These are phyloP conservation scores for Solanum sitiens DNA, from an alignment of 257 asterid species.

Conservation along the genomic window DNA sequence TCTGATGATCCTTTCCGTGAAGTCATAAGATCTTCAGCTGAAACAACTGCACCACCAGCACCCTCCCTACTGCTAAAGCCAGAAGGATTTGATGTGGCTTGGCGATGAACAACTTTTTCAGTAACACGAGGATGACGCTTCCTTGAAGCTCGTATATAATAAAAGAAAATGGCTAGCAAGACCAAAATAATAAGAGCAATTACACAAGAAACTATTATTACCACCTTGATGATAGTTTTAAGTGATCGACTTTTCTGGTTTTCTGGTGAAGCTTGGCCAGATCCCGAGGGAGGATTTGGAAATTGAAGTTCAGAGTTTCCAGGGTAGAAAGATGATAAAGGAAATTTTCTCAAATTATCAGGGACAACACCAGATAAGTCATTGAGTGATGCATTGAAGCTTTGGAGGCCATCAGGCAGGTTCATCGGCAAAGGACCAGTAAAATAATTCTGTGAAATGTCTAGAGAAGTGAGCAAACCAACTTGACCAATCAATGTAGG, in stretches of 20 bases:
- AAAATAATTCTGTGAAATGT: slow-evolving; percentile 62
- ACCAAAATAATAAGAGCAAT: slow-evolving; percentile 37
- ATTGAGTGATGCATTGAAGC: slow-evolving; percentile 77
- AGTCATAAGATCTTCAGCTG: slow-evolving; percentile 66
- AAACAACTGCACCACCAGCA: slow-evolving; percentile 44
- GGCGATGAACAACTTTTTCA: slow-evolving; percentile 33
- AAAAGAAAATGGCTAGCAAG: slow-evolving; percentile 43
- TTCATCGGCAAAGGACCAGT: slow-evolving; percentile 64
- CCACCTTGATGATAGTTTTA: slow-evolving; percentile 43
- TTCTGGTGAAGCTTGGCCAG: slow-evolving; percentile 25
- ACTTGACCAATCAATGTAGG: slow-evolving; percentile 47
- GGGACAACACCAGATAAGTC: slow-evolving; percentile 89
- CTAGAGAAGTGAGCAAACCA: slow-evolving; percentile 35
- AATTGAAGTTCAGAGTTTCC: slow-evolving; percentile 68
- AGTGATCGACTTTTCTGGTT: slow-evolving; percentile 15
- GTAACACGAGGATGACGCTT: slow-evolving; percentile 32
- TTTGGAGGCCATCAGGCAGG: slow-evolving; percentile 48
- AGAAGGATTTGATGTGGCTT: slow-evolving; percentile 48
- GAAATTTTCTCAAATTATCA: slow-evolving; percentile 72
- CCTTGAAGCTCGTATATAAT: slow-evolving; percentile 32
- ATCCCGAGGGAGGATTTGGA: slow-evolving; percentile 69
- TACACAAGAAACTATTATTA: slow-evolving; percentile 54
- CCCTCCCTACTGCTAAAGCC: slow-evolving; percentile 32
- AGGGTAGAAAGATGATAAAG: slow-evolving; percentile 78
- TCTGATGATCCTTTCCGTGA: slow-evolving; percentile 63